Evolutionary conservation across 192 early-diverging fungal species (phyloP).

Genomic region (Linnemannia elongata): DNA sequence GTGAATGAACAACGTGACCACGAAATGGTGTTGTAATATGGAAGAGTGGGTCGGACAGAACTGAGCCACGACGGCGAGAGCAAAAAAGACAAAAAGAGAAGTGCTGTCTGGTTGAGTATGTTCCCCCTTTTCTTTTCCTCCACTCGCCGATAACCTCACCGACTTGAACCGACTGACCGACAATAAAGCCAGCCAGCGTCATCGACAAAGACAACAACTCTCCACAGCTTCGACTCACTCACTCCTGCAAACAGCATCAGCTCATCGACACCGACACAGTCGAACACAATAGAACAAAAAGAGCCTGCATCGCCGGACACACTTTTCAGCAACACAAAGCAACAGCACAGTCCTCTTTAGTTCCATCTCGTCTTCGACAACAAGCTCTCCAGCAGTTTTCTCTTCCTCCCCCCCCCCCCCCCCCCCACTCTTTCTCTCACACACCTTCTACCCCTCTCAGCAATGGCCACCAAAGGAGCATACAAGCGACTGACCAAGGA

Average conservation of each 20-base stretch:
- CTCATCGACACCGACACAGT: neutral
- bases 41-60: too few relatives aligned
- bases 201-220: neutral
- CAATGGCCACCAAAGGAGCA: slow-evolving; percentile 87
- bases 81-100: neutral
- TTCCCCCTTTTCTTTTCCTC: neutral
- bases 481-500: slow-evolving; percentile 85
- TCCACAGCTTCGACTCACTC: neutral
- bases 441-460: neutral
- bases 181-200: neutral
- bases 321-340: neutral
- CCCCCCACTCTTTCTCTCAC: neutral
- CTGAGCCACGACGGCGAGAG: neutral
- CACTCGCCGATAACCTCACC: neutral
- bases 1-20: too few relatives aligned
- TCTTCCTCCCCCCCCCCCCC: neutral
- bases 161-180: neutral
- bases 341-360: neutral
- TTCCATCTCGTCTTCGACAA: neutral
- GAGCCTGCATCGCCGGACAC: neutral
- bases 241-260: neutral
- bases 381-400: neutral
- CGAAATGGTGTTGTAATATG: too few relatives aligned
- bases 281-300: neutral
- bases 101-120: neutral